These are phyloP conservation scores for Talaromyces pinophilus DNA, from an alignment of 2,329 filamentous ascomycete genomes.

Conservation along the genomic window DNA sequence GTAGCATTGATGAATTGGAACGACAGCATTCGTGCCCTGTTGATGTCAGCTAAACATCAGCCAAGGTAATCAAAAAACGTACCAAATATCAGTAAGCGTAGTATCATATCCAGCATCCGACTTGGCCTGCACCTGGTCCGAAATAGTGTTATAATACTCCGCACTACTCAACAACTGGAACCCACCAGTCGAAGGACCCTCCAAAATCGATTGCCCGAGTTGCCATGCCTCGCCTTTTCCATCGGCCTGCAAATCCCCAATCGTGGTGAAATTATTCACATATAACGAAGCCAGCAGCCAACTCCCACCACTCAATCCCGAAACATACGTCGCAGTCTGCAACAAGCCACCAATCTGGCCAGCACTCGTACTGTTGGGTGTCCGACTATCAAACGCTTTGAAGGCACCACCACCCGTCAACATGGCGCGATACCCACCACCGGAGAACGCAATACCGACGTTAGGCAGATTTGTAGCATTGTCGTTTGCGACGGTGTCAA, in stretches of 20 bases:
- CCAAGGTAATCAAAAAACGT: conserved; percentile 22
- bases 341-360: conserved; percentile 79
- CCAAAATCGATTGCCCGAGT: conserved; percentile 61
- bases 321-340: conserved; percentile 77
- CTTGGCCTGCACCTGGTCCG: conserved; percentile 62
- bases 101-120: conserved; percentile 63
- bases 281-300: conserved; percentile 85
- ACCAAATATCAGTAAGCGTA: conserved; percentile 85
- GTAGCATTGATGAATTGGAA: conserved; percentile 80
- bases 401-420: conserved; percentile 79
- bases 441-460: conserved; percentile 76
- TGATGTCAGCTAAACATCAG: not conserved
- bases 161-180: conserved; percentile 50
- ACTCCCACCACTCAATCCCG: conserved; percentile 77
- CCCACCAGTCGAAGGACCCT: conserved; percentile 54
- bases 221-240: conserved; percentile 58
- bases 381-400: conserved; percentile 76
- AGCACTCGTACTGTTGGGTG: conserved; percentile 57
- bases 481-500: conserved; percentile 60
- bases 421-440: conserved; percentile 84
- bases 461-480: conserved; percentile 59
- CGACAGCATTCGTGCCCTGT: conserved; percentile 71
- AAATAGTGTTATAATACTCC: conserved; percentile 64
- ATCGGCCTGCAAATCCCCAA: conserved; percentile 57
- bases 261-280: conserved; percentile 73